Percentiles rank a stretch among this genome's conserved stretches.
Evolutionary conservation across 2,329 filamentous ascomycete genomes (phyloP).

Genomic region (Claviceps digitariae): DNA sequence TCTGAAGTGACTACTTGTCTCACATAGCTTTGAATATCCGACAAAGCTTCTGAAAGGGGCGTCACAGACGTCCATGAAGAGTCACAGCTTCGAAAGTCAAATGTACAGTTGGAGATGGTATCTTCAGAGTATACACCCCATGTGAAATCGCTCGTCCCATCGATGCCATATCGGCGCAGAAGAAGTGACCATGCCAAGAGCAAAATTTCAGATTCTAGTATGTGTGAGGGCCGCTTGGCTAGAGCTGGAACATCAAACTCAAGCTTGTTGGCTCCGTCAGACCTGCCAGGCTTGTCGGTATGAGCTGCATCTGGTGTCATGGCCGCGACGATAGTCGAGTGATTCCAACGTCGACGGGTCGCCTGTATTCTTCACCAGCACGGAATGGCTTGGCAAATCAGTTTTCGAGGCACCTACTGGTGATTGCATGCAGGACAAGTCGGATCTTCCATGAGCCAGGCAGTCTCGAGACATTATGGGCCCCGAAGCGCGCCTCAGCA

Average conservation of each 20-base stretch:
- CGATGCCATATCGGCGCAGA: not conserved
- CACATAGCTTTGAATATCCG: not conserved
- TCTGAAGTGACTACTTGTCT: not conserved
- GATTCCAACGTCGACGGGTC: not conserved
- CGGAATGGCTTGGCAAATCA: not conserved
- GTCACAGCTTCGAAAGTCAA: not conserved
- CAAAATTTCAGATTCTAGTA: not conserved
- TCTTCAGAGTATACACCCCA: not conserved
- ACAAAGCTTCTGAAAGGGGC: not conserved
- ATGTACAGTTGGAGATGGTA: not conserved
- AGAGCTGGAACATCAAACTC: not conserved
- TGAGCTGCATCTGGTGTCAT: not conserved
- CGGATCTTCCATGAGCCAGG: not conserved
- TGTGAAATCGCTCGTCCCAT: not conserved
- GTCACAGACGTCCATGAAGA: not conserved
- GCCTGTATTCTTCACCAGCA: not conserved
- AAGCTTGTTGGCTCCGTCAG: not conserved
- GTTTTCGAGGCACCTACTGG: not conserved
- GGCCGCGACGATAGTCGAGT: not conserved
- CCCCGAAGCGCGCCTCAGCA: not conserved
- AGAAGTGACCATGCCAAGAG: conserved; percentile 1
- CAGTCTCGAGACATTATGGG: not conserved
- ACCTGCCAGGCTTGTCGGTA: not conserved
- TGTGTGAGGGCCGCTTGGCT: not conserved
- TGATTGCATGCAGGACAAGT: not conserved